These are phyloP conservation scores for Herpetomonas tarakana DNA, from an alignment of 208 protist genomes.

Conservation along the genomic window DNA sequence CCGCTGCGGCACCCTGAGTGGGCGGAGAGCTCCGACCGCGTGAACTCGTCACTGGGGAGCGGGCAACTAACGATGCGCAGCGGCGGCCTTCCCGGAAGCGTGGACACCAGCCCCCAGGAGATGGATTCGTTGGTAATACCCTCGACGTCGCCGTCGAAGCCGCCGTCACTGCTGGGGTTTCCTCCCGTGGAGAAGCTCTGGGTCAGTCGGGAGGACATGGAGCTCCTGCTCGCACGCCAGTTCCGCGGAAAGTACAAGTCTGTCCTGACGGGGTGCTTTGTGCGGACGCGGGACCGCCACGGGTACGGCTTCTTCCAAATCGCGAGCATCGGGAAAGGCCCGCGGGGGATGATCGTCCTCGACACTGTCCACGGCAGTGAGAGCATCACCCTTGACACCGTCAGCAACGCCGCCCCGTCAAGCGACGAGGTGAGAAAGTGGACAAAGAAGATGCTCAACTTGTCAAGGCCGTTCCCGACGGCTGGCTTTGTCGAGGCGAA, in stretches of 20 bases:
- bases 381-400: constrained; percentile 24
- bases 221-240: constrained; percentile 21
- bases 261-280: constrained; percentile 48
- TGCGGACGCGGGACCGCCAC: constrained; percentile 28
- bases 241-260: constrained; percentile 26
- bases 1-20: neutral
- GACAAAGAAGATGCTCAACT: constrained; percentile 43
- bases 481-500: constrained; percentile 58
- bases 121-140: neutral
- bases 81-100: neutral
- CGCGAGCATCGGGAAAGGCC: constrained; percentile 10
- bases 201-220: constrained; percentile 26
- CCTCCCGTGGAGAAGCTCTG: constrained; percentile 43
- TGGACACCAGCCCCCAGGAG: neutral
- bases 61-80: neutral
- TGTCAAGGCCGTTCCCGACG: constrained; percentile 26
- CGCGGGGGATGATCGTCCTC: constrained; percentile 18
- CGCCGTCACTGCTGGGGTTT: neutral
- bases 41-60: neutral
- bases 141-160: constrained; percentile 4
- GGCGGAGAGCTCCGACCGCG: neutral
- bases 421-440: constrained; percentile 32
- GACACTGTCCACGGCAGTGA: constrained; percentile 48
- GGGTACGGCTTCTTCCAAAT: constrained; percentile 50
- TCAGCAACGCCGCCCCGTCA: constrained; percentile 51